Base-by-base conservation (phyloP, 768 basidiomycete species). In the Lentinula edodes region DNA sequence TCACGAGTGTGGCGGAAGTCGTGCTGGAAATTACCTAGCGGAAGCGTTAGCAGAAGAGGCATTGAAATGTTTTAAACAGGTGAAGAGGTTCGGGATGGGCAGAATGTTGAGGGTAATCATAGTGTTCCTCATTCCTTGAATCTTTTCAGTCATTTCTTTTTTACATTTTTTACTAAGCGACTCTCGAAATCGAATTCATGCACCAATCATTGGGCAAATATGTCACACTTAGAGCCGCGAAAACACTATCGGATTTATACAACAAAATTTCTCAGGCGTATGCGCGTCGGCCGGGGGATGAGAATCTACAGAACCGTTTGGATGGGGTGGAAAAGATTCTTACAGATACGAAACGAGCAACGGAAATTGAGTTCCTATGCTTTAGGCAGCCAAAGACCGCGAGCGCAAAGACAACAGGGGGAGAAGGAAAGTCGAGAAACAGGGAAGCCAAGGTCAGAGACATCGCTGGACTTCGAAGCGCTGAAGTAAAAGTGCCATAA, bases 141-240 rank as follows among this genome's bases (percentile, higher is more conserved):
- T 20, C 18, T 39, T 20, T 20, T 54, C 18, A 16, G 9, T 18
- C 32, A n/a, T n/a, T n/a, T n/a, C 10, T 18, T 56, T n/a, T 13
- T 23, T n/a, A n/a, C n/a, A n/a, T n/a, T n/a, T n/a, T n/a, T 41
- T 18, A 7, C 9, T 71, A 98, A 94, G 97, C 97, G 13, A 98
- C 97, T 4, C 87, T 99, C 32, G 96, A 98, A 74, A 97, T 98
- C 66, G 97, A 98, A 76, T 98, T 98, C 78, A 88, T 98, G 80
- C 96, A 99, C 73, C 97, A 98, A 76, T 94, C 92, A 5, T 78
- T 99, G 46, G 86, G 88, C 35, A 88, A 91, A 66, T 95, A 96
- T 71, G 90, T 98, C 58, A 90, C 91, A 15, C 79, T 87, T 1
- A 69, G 80, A 6, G 93, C 96, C 13, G 90, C 90, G 39, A 86